phyloP scores from a whole-genome alignment of 441 rosid species.

The Flueggea neowawraea region DNA sequence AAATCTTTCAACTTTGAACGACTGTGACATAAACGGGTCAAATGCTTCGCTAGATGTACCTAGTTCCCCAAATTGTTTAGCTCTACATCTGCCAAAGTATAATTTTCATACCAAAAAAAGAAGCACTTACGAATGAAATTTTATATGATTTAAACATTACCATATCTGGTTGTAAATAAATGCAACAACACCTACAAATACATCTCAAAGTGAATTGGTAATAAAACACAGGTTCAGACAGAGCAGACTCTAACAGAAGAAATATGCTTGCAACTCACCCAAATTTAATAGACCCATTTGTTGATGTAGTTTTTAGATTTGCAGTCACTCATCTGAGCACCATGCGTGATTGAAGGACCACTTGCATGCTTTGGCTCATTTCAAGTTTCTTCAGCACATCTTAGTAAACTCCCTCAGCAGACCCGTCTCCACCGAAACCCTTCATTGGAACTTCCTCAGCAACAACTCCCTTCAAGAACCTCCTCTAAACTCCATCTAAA shows the following conservation, averaged over 20 bases:
- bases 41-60: conserved; percentile 62
- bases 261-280: conserved; percentile 49
- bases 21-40: too few relatives aligned
- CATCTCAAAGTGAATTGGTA: not conserved
- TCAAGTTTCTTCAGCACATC: too few relatives aligned
- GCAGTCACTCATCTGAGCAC: conserved; percentile 62
- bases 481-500: too few relatives aligned
- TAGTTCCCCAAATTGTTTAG: conserved; percentile 75
- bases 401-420: too few relatives aligned
- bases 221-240: not conserved
- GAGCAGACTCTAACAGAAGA: not conserved
- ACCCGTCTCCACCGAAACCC: too few relatives aligned
- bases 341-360: too few relatives aligned
- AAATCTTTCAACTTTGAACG: too few relatives aligned
- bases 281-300: conserved; percentile 63
- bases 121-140: conserved; percentile 1
- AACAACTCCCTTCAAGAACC: too few relatives aligned
- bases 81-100: conserved; percentile 55
- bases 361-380: too few relatives aligned
- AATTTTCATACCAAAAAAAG: conserved; percentile 8
- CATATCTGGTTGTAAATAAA: too few relatives aligned
- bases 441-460: too few relatives aligned
- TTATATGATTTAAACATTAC: not conserved
- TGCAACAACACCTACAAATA: not conserved
- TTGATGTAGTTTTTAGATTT: conserved; percentile 45